These are phyloP conservation scores for Boletus pseudopeckii DNA, from an alignment of 768 basidiomycete species.

Conservation along the genomic window DNA sequence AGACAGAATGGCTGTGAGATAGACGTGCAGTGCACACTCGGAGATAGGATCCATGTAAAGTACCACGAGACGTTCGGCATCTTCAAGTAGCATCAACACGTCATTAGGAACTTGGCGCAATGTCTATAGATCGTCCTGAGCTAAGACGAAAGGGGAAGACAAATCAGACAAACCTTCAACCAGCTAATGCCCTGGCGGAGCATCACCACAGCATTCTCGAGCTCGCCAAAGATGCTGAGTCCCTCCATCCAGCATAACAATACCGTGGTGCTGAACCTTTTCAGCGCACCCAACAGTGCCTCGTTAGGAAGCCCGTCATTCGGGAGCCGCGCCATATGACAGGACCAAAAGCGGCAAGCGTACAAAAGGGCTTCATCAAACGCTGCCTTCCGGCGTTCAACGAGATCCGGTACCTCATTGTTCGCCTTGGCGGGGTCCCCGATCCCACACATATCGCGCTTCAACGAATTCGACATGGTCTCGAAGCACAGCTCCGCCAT, in stretches of 20 bases:
- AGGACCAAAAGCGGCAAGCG: conserved; percentile 20
- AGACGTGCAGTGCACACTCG: conserved; percentile 20
- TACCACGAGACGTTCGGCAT: conserved; percentile 18
- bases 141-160: not conserved
- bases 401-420: conserved; percentile 16
- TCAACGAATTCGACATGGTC: conserved; percentile 16
- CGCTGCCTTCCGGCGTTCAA: conserved; percentile 8
- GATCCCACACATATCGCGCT: conserved; percentile 21
- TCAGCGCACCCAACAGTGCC: conserved; percentile 5
- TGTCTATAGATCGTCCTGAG: conserved; percentile 4
- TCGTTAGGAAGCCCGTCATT: conserved; percentile 6
- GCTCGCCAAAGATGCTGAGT: conserved; percentile 16
- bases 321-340: conserved; percentile 15
- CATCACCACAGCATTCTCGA: conserved; percentile 15
- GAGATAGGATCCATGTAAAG: conserved; percentile 12
- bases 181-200: conserved; percentile 13
- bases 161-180: conserved; percentile 9
- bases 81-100: conserved; percentile 6
- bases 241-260: conserved; percentile 20
- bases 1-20: conserved; percentile 10
- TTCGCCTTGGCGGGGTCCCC: conserved; percentile 14
- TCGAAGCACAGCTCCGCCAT: conserved; percentile 20
- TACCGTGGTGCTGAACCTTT: conserved; percentile 9
- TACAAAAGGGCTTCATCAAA: conserved; percentile 18
- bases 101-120: conserved; percentile 7